Conservation (phyloP, 2,329 filamentous ascomycete genomes). For the Apiospora aurea region DNA sequence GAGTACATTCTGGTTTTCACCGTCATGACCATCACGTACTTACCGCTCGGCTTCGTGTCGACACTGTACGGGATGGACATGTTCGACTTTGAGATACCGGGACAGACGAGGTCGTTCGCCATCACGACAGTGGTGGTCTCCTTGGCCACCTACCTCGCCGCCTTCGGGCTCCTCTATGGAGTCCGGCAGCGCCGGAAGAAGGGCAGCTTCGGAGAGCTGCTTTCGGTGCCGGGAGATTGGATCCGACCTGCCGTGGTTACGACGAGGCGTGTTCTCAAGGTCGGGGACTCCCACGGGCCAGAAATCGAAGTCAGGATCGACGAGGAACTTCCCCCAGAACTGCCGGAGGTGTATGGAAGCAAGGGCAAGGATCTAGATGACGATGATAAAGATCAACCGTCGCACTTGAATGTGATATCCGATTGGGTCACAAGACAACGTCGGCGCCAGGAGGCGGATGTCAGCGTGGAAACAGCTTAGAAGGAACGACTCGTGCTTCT, state of each 20-base stretch:
- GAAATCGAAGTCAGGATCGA: neutral
- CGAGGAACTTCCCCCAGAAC: neutral
- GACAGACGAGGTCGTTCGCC: neutral
- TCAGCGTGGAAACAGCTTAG: neutral
- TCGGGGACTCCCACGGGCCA: neutral
- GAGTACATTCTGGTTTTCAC: neutral
- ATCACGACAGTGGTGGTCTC: neutral
- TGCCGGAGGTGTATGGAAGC: neutral
- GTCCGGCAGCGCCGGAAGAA: neutral
- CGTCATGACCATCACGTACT: neutral
- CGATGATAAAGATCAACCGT: neutral
- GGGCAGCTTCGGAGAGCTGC: neutral
- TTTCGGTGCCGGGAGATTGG: neutral
- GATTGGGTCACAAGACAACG: neutral
- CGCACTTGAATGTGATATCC: neutral
- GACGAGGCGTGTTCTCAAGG: neutral
- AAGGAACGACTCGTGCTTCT: neutral
- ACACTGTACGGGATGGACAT: neutral
- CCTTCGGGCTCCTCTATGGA: neutral
- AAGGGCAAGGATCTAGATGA: neutral
- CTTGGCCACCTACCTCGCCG: neutral
- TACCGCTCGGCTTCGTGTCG: neutral
- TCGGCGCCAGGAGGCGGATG: neutral
- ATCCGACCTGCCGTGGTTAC: neutral
- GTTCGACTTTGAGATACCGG: neutral